phyloP scores from a whole-genome alignment of 148 eudicot species.

The Rheum nobile region DNA sequence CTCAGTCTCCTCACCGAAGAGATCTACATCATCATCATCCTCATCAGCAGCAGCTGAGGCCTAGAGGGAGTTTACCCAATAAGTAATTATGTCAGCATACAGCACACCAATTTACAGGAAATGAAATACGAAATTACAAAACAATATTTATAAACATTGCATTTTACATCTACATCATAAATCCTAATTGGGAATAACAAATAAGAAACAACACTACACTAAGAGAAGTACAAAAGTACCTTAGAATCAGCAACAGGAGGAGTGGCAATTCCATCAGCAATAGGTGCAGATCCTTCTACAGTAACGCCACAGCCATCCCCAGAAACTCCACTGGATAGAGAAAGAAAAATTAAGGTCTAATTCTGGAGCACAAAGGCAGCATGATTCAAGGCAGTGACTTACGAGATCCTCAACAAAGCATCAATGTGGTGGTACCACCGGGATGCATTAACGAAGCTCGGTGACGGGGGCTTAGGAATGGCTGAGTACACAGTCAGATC shows the following conservation, averaged over 20 bases:
- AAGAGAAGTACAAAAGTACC: conserved; percentile 21
- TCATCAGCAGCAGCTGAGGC: conserved; percentile 76
- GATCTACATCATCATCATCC: conserved; percentile 79
- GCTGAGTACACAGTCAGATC: conserved; percentile 66
- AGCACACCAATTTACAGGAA: neutral
- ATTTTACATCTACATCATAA: neutral
- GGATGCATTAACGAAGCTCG: conserved; percentile 56
- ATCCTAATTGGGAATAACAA: neutral
- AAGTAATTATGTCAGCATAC: neutral
- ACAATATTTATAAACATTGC: neutral
- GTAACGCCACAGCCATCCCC: conserved; percentile 76
- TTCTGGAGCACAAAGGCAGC: neutral
- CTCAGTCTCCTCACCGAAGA: conserved; percentile 94
- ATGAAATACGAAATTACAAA: neutral
- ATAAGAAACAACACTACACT: neutral
- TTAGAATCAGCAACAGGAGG: conserved; percentile 64
- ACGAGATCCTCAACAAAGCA: conserved; percentile 92
- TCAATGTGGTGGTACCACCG: conserved; percentile 87
- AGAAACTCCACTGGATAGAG: conserved; percentile 50
- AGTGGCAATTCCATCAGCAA: conserved; percentile 43
- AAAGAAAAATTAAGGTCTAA: neutral
- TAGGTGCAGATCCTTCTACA: conserved; percentile 62
- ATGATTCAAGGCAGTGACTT: conserved; percentile 19
- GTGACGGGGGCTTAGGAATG: conserved; percentile 48
- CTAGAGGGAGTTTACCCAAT: conserved; percentile 15